These are phyloP conservation scores for Sclerotinia borealis DNA, from an alignment of 2,329 filamentous ascomycete species.

Conservation along the genomic window DNA sequence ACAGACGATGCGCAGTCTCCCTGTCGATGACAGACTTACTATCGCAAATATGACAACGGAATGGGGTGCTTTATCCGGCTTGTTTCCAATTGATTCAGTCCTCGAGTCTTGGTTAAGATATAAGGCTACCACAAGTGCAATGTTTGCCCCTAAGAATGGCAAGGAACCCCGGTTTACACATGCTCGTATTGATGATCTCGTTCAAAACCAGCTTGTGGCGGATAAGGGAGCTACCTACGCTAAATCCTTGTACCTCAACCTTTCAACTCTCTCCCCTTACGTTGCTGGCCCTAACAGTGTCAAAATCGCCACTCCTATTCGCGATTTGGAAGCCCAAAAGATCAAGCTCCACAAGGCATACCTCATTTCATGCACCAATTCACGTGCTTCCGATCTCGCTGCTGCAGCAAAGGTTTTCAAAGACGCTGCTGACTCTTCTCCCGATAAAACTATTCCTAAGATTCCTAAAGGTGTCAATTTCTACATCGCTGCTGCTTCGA, in stretches of 20 bases:
- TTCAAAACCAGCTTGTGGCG: constrained; percentile 58
- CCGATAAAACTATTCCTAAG: constrained; percentile 55
- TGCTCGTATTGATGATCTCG: constrained; percentile 63
- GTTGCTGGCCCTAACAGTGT: constrained; percentile 87
- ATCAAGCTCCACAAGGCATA: constrained; percentile 83
- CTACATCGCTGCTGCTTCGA: constrained; percentile 84
- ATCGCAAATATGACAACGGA: constrained; percentile 79
- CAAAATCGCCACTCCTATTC: constrained; percentile 75
- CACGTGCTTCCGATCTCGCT: constrained; percentile 70
- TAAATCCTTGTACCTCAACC: constrained; percentile 74
- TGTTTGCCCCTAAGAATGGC: constrained; percentile 45
- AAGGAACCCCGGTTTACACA: constrained; percentile 62
- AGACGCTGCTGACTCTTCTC: constrained; percentile 58
- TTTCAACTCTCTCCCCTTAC: constrained; percentile 77
- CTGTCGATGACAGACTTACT: constrained; percentile 67
- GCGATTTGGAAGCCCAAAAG: constrained; percentile 63
- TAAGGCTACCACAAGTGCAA: constrained; percentile 67
- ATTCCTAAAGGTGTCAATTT: constrained; percentile 72
- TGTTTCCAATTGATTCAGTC: constrained; percentile 74
- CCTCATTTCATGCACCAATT: constrained; percentile 86
- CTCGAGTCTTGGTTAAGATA: constrained; percentile 68
- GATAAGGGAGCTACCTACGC: constrained; percentile 76
- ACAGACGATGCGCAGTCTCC: constrained; percentile 66
- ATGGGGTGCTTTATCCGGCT: constrained; percentile 65
- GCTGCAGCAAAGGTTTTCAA: constrained; percentile 81